Evolutionary conservation across 2,329 filamentous ascomycete species (phyloP).

Genomic region (Penicillium sp.): DNA sequence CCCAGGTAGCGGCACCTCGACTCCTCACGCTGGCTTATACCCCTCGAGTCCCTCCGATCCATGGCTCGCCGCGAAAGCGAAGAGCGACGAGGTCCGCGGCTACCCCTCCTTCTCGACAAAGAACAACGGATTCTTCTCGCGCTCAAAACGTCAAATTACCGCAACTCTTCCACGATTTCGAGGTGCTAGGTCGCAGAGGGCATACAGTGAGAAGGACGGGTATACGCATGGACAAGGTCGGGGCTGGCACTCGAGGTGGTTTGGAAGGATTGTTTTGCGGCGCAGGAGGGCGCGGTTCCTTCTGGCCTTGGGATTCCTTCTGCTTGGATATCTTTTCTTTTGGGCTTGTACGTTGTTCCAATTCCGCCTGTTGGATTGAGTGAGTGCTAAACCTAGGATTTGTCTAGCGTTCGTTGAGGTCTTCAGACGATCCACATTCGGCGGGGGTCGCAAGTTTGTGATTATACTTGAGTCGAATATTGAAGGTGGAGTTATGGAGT

Average conservation of each 20-base stretch:
- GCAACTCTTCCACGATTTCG: constrained; percentile 77
- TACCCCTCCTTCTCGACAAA: constrained; percentile 81
- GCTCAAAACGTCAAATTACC: constrained; percentile 81
- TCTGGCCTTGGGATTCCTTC: constrained; percentile 63
- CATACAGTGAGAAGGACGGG: constrained; percentile 73
- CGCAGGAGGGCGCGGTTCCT: constrained; percentile 69
- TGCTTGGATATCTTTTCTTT: constrained; percentile 70
- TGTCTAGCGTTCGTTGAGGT: constrained; percentile 57
- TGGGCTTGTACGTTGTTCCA: constrained; percentile 66
- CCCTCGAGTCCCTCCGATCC: constrained; percentile 48
- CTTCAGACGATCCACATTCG: constrained; percentile 76
- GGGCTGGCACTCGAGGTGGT: constrained; percentile 36
- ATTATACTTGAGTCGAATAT: constrained; percentile 93
- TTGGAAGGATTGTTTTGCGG: constrained; percentile 60
- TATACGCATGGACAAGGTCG: constrained; percentile 65
- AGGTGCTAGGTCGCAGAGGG: constrained; percentile 35
- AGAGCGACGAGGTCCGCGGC: constrained; percentile 72
- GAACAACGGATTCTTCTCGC: constrained; percentile 84
- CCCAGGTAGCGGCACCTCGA: constrained; percentile 72
- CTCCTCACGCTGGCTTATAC: constrained; percentile 58
- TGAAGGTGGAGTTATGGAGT: constrained; percentile 97
- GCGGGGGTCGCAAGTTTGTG: constrained; percentile 88
- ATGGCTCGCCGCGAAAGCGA: constrained; percentile 83
- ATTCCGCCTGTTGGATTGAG: not conserved
- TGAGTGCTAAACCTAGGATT: not conserved